Evolutionary conservation across 176 grass and related monocot species (phyloP).

Genomic region (Ensete ventricosum): DNA sequence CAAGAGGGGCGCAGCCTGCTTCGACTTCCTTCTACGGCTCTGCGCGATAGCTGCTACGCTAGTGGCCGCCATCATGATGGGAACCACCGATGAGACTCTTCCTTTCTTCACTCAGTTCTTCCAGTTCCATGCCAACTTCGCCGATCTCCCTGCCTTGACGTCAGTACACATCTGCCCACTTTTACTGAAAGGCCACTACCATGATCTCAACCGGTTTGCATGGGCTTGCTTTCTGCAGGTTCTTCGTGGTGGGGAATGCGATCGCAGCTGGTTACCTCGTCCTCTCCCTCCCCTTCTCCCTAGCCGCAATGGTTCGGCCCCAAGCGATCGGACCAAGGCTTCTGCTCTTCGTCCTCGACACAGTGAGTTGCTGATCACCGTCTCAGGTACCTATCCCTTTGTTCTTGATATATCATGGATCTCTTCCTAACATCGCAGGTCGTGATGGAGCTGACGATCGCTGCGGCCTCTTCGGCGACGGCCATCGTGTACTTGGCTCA

Average conservation of each 20-base stretch:
- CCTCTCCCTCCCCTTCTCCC: slow-evolving; percentile 70
- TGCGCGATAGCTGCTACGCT: slow-evolving; percentile 50
- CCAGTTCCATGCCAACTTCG: slow-evolving; percentile 62
- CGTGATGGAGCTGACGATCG: slow-evolving; percentile 35
- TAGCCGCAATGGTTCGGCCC: slow-evolving; percentile 31
- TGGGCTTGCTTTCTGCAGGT: slow-evolving; percentile 32
- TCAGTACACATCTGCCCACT: no score
- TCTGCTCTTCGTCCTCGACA: slow-evolving; percentile 1
- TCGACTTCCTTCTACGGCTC: slow-evolving; percentile 65
- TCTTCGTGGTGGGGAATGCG: slow-evolving; percentile 57
- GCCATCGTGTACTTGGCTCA: slow-evolving; percentile 76
- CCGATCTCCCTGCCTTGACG: slow-evolving; percentile 61
- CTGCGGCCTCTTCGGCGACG: slow-evolving; percentile 36
- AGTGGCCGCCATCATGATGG: slow-evolving; percentile 59
- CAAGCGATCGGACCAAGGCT: slow-evolving; percentile 36
- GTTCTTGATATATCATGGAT: no score
- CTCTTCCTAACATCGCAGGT: slow-evolving; percentile 25
- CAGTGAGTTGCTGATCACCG: no score
- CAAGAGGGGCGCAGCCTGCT: slow-evolving; percentile 13
- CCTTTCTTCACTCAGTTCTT: slow-evolving; percentile 72
- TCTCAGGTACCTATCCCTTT: no score
- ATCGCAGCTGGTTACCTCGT: slow-evolving; percentile 63
- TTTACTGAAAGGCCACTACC: no score
- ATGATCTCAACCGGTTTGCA: no score
- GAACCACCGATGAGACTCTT: slow-evolving; percentile 50